phyloP scores from a whole-genome alignment of 2,329 filamentous ascomycete species.

The Cladophialophora carrionii region DNA sequence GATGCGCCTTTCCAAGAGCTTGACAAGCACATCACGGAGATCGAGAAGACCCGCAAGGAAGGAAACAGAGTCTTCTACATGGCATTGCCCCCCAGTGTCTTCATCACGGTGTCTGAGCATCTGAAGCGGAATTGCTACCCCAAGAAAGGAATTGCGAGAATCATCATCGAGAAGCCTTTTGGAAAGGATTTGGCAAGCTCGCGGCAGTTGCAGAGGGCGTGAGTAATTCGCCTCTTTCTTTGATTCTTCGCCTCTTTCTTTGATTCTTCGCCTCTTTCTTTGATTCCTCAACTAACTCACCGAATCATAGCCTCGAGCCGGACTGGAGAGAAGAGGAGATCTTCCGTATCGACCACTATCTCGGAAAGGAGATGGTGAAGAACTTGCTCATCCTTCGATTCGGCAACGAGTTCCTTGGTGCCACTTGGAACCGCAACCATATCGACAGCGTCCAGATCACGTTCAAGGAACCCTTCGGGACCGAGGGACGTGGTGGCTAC shows the following conservation, averaged over 20 bases:
- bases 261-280: background rate
- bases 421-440: slow-evolving; percentile 98
- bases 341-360: slow-evolving; percentile 98
- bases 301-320: slow-evolving; percentile 65
- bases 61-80: slow-evolving; percentile 98
- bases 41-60: slow-evolving; percentile 81
- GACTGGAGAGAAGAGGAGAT: slow-evolving; percentile 99
- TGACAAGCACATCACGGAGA: slow-evolving; percentile 79
- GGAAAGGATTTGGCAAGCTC: slow-evolving; percentile 96
- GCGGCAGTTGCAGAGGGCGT: slow-evolving; percentile 86
- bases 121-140: slow-evolving; percentile 98
- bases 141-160: slow-evolving; percentile 81
- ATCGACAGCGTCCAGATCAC: slow-evolving; percentile 99
- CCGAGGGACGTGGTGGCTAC: slow-evolving; percentile 95
- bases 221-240: slow-evolving; percentile 8
- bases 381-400: slow-evolving; percentile 98
- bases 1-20: slow-evolving; percentile 90
- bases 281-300: slow-evolving; percentile 10
- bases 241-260: background rate
- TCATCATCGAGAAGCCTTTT: slow-evolving; percentile 99
- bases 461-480: slow-evolving; percentile 99
- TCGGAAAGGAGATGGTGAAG: slow-evolving; percentile 99
- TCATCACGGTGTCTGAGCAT: slow-evolving; percentile 96
- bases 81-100: slow-evolving; percentile 95
- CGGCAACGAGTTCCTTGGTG: slow-evolving; percentile 97